Evolutionary conservation across 2,329 filamentous ascomycete genomes (phyloP).

Genomic region (Aurifilum marmelostoma): DNA sequence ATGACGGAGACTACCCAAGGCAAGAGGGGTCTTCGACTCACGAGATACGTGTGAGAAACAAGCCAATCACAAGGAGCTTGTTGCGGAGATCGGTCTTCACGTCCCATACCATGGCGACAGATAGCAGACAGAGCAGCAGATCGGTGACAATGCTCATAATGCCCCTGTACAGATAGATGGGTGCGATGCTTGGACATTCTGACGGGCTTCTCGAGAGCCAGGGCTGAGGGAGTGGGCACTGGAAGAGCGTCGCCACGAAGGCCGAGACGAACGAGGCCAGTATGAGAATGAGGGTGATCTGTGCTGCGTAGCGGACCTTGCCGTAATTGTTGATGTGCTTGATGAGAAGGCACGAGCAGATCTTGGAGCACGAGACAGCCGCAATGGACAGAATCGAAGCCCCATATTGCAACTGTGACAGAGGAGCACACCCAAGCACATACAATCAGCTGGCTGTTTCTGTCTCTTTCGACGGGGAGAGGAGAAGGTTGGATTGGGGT

Average conservation of each 20-base stretch:
- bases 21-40: too few species aligned
- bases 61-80: constrained; percentile 13
- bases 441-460: background rate
- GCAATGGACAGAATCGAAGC: constrained; percentile 2
- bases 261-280: constrained; percentile 12
- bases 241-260: constrained; percentile 6
- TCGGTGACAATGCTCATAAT: constrained; percentile 29
- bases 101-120: constrained; percentile 29
- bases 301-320: background rate
- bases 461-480: background rate
- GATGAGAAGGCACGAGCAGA: constrained; percentile 7
- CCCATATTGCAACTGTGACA: constrained; percentile 1
- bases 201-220: constrained; percentile 19
- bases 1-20: too few species aligned
- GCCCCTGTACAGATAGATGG: constrained; percentile 26
- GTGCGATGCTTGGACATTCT: constrained; percentile 19
- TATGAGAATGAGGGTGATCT: background rate
- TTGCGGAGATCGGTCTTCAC: constrained; percentile 22
- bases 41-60: constrained; percentile 23
- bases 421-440: background rate
- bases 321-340: constrained; percentile 9
- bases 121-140: constrained; percentile 23
- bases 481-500: background rate
- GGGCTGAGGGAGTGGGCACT: constrained; percentile 50
- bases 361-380: constrained; percentile 7